A percentile compares a stretch with the other conserved stretches of the same genome.
Evolutionary conservation across 1,284 basidiomycete species (phyloP).

Genomic region (Naganishia sp.): DNA sequence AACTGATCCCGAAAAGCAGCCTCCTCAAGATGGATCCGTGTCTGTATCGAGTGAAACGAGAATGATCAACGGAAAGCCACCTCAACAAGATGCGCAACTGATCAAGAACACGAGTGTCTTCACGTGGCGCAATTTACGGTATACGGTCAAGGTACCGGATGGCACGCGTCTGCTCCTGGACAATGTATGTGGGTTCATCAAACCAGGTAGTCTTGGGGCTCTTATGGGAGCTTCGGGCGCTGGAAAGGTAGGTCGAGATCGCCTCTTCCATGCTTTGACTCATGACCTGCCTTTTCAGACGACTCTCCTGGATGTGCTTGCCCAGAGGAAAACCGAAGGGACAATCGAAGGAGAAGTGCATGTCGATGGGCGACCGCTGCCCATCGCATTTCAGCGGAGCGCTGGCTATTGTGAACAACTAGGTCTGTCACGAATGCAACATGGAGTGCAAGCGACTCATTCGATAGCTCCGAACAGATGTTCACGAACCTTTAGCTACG

Average conservation of each 20-base stretch:
- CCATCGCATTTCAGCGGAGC: slow-evolving; percentile 57
- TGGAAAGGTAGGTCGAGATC: slow-evolving; percentile 38
- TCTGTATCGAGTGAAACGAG: slow-evolving; percentile 9
- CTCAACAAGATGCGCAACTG: neutral
- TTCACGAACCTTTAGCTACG: slow-evolving; percentile 38
- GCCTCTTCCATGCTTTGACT: slow-evolving; percentile 28
- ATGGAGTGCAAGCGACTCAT: neutral
- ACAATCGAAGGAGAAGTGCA: slow-evolving; percentile 53
- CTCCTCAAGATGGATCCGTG: neutral
- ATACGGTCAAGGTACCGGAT: slow-evolving; percentile 54
- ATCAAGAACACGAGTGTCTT: slow-evolving; percentile 38
- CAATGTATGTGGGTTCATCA: slow-evolving; percentile 58
- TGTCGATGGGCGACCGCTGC: slow-evolving; percentile 55
- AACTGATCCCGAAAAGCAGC: slow-evolving; percentile 1
- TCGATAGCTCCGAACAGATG: neutral
- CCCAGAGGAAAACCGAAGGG: slow-evolving; percentile 50
- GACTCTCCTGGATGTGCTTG: slow-evolving; percentile 55
- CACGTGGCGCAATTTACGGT: slow-evolving; percentile 56
- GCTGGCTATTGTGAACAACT: slow-evolving; percentile 55
- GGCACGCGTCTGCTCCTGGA: slow-evolving; percentile 55
- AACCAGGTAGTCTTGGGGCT: slow-evolving; percentile 57
- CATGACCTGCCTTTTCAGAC: slow-evolving; percentile 46
- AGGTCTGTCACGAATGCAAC: slow-evolving; percentile 33
- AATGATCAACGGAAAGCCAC: slow-evolving; percentile 11
- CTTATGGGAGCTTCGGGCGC: slow-evolving; percentile 55